Conservation (phyloP, 192 early-diverging fungal genomes). For the Podochytrium sp. region DNA sequence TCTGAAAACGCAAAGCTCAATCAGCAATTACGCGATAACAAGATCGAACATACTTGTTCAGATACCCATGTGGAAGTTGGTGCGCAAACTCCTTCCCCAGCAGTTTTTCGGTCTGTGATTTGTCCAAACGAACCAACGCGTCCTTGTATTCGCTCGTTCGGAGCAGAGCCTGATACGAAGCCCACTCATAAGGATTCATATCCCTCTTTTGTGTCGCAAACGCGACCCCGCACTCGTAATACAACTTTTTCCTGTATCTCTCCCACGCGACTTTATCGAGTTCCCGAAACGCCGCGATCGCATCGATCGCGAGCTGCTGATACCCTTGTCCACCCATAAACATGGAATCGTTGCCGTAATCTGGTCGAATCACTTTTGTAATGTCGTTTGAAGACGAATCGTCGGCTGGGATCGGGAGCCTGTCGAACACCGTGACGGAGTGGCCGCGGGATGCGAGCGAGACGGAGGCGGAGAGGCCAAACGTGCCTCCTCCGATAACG, state of each 20-base stretch:
- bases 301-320: constrained; percentile 28
- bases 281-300: constrained; percentile 23
- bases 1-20: no score
- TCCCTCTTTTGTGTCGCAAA: constrained; percentile 5
- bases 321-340: constrained; percentile 1
- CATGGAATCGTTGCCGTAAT: constrained; percentile 37
- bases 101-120: not conserved
- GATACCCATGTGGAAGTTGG: constrained; percentile 8
- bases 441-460: constrained; percentile 23
- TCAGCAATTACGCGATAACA: no score
- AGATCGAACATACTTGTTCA: constrained; percentile 9
- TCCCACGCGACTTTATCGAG: constrained; percentile 31
- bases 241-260: constrained; percentile 18
- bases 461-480: constrained; percentile 43
- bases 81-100: not conserved
- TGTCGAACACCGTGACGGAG: constrained; percentile 15
- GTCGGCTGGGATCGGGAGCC: constrained; percentile 32
- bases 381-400: constrained; percentile 45
- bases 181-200: constrained; percentile 14
- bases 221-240: constrained; percentile 33
- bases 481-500: constrained; percentile 44
- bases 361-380: constrained; percentile 40
- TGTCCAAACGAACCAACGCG: not conserved
- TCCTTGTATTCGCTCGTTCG: not conserved
- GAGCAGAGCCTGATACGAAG: not conserved